Conservation (phyloP, 768 basidiomycete species). For the Lentinula sp. region DNA sequence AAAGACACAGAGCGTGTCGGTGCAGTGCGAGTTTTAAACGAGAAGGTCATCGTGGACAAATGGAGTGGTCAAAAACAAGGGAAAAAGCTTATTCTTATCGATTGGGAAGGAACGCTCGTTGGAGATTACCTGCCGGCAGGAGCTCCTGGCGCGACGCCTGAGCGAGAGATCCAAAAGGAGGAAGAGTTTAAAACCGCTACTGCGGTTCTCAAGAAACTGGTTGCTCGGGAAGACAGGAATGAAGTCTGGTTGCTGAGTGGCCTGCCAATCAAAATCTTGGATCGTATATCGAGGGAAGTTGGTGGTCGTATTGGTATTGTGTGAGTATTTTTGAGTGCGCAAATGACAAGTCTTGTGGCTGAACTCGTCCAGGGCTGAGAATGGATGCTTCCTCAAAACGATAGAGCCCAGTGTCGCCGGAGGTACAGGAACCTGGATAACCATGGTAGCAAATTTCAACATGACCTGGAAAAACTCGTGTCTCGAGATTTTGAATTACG, state of each 20-base stretch:
- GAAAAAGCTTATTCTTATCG: constrained; percentile 63
- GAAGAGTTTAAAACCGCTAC: constrained; percentile 33
- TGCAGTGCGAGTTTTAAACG: not conserved
- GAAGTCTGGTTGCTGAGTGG: constrained; percentile 84
- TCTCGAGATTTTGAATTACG: constrained; percentile 79
- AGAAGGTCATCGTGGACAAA: constrained; percentile 43
- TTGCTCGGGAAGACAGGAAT: constrained; percentile 56
- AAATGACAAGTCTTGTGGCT: not conserved
- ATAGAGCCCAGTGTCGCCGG: constrained; percentile 9
- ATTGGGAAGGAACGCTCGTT: constrained; percentile 61
- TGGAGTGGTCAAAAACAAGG: constrained; percentile 50
- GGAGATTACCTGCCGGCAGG: constrained; percentile 2
- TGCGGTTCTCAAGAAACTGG: constrained; percentile 47
- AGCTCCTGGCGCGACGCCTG: constrained; percentile 48
- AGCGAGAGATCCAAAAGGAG: constrained; percentile 7
- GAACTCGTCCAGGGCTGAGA: constrained; percentile 58
- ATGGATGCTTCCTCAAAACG: constrained; percentile 80
- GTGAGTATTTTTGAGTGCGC: constrained; percentile 29
- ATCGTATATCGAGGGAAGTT: constrained; percentile 51
- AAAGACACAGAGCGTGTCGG: not conserved
- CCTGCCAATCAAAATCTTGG: constrained; percentile 56
- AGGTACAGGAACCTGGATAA: constrained; percentile 50
- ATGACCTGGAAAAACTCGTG: constrained; percentile 77
- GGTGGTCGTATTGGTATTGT: constrained; percentile 68
- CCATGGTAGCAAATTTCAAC: constrained; percentile 75